phyloP scores from a whole-genome alignment of 2,329 filamentous ascomycete species.

The Phialemoniopsis sp. region DNA sequence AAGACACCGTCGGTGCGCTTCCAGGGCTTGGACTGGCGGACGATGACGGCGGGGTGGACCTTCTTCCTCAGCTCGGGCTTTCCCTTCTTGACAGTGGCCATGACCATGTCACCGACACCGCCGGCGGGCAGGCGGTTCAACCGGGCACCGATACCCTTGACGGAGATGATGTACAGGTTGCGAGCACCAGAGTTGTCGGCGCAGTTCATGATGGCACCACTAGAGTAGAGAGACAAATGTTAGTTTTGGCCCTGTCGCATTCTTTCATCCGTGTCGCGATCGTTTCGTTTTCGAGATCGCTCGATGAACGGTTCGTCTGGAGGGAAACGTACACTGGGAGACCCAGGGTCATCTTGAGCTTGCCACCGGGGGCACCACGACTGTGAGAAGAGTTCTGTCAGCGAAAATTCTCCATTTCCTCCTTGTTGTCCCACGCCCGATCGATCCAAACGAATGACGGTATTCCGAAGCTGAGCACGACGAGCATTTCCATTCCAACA shows the following conservation, averaged over 20 bases:
- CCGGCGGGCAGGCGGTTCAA: conserved; percentile 96
- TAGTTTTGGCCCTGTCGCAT: conserved; percentile 13
- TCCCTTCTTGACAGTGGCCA: conserved; percentile 99
- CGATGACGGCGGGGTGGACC: conserved; percentile 99
- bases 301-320: conserved; percentile 1
- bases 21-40: conserved; percentile 99
- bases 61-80: conserved; percentile 99
- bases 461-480: not conserved
- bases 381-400: conserved; percentile 35
- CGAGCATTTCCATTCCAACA: too few relatives aligned
- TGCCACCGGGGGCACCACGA: conserved; percentile 96
- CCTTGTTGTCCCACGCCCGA: not conserved
- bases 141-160: conserved; percentile 97
- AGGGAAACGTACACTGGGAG: conserved; percentile 86
- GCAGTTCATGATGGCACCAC: conserved; percentile 99
- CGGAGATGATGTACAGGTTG: conserved; percentile 99
- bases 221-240: conserved; percentile 29
- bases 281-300: conserved; percentile 1
- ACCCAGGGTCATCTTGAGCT: conserved; percentile 99
- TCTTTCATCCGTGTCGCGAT: conserved; percentile 1
- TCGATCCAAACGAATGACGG: not conserved
- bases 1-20: conserved; percentile 97
- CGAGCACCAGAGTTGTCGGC: conserved; percentile 98
- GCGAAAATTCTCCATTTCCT: conserved; percentile 9
- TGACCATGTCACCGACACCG: conserved; percentile 99